A percentile compares a stretch with the other conserved stretches of the same genome.
These are phyloP conservation scores for Hypoxylon sp. DNA, from an alignment of 2,329 filamentous ascomycete genomes.

Conservation along the genomic window DNA sequence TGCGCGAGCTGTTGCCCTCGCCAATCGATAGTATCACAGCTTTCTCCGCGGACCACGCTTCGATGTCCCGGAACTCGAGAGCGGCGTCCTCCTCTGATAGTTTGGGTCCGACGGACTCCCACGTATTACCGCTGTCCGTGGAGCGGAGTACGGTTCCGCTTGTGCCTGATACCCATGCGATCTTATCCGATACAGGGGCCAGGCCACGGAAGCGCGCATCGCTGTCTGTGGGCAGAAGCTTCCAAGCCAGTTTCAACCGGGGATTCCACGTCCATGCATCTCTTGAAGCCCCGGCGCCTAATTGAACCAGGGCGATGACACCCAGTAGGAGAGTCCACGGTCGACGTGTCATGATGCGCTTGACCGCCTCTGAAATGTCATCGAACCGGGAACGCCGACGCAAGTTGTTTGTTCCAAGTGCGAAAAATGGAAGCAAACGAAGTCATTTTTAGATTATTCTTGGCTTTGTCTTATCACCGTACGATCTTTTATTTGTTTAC, in stretches of 20 bases:
- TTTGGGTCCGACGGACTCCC: constrained; percentile 53
- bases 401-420: background rate
- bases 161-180: constrained; percentile 55
- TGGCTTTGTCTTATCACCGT: constrained; percentile 22
- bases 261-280: background rate
- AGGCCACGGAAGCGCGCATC: constrained; percentile 53
- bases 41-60: constrained; percentile 60
- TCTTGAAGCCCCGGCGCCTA: constrained; percentile 3
- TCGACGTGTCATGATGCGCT: constrained; percentile 28
- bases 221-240: constrained; percentile 48
- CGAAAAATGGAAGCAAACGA: constrained; percentile 53
- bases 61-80: constrained; percentile 55
- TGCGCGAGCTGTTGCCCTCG: constrained; percentile 51
- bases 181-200: constrained; percentile 51
- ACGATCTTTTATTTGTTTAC: constrained; percentile 9
- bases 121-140: constrained; percentile 51
- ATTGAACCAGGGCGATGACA: background rate
- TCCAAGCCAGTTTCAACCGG: constrained; percentile 42
- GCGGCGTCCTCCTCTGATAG: constrained; percentile 43
- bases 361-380: background rate
- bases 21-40: constrained; percentile 59
- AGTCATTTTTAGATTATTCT: constrained; percentile 70
- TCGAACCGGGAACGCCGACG: background rate
- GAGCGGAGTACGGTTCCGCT: constrained; percentile 53
- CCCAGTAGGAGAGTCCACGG: constrained; percentile 7